These are phyloP conservation scores for Drechslerella coelobrocha DNA, from an alignment of 2,329 filamentous ascomycete species.

Conservation along the genomic window DNA sequence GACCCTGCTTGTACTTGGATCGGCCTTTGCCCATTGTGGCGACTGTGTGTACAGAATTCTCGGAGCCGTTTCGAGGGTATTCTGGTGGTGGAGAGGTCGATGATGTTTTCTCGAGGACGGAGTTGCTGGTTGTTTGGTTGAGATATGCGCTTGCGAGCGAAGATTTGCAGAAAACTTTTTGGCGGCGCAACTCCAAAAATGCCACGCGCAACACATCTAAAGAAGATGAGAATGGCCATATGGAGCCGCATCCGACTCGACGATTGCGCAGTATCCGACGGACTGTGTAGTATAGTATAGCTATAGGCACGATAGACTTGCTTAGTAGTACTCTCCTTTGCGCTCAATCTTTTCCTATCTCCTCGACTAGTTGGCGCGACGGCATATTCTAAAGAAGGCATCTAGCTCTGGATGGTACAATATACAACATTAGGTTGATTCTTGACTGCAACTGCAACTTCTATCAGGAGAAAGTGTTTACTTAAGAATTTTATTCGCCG, in stretches of 20 bases:
- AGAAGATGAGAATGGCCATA: neutral
- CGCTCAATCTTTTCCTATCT: too few relatives aligned
- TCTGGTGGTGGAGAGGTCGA: conserved; percentile 7
- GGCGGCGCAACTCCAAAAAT: neutral
- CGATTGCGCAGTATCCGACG: too few relatives aligned
- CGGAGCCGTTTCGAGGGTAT: conserved; percentile 12
- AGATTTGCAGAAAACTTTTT: neutral
- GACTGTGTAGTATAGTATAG: too few relatives aligned
- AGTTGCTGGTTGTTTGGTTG: conserved; percentile 5
- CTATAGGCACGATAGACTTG: too few relatives aligned
- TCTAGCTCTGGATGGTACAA: too few relatives aligned
- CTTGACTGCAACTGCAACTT: too few relatives aligned
- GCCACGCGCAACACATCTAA: neutral
- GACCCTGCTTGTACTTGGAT: conserved; percentile 94
- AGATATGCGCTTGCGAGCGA: neutral
- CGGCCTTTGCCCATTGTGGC: conserved; percentile 82
- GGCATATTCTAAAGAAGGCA: too few relatives aligned
- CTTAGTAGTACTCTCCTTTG: too few relatives aligned
- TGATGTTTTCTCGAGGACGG: neutral
- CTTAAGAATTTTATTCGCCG: neutral
- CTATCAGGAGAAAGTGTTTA: too few relatives aligned
- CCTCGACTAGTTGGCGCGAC: too few relatives aligned
- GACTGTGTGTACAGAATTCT: conserved; percentile 24
- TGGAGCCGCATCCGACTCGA: too few relatives aligned
- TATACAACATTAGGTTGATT: too few relatives aligned